phyloP scores from a whole-genome alignment of 306 rosid genomes.

The Lathyrus oleraceus region DNA sequence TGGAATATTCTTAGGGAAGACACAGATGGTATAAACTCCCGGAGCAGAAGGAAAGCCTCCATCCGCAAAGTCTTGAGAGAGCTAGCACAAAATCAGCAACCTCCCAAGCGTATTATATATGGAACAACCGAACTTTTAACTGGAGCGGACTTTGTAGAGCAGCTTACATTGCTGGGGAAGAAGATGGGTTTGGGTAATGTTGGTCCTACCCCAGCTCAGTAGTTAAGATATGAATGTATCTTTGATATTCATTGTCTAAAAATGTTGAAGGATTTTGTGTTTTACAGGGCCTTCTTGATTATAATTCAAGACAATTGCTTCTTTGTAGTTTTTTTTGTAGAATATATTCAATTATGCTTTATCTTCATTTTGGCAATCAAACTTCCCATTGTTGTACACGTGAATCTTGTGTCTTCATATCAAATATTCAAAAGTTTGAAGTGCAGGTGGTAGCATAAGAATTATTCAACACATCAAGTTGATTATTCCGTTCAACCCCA shows the following conservation, averaged over 20 bases:
- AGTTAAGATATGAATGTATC: slow-evolving; percentile 34
- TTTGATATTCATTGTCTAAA: slow-evolving; percentile 32
- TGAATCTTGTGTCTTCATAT: too few species aligned
- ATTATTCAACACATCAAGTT: too few species aligned
- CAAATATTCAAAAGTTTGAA: too few species aligned
- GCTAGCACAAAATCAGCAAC: slow-evolving; percentile 76
- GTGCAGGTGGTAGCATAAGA: too few species aligned
- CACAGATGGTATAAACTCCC: too few species aligned
- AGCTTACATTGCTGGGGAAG: slow-evolving; percentile 78
- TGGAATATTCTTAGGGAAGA: too few species aligned
- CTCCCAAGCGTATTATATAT: slow-evolving; percentile 77
- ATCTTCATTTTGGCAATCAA: too few species aligned
- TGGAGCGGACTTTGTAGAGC: slow-evolving; percentile 88
- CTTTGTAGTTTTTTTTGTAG: slow-evolving; percentile 32
- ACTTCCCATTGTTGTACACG: too few species aligned
- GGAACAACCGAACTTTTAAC: slow-evolving; percentile 94
- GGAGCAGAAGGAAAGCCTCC: too few species aligned
- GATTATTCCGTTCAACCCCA: too few species aligned
- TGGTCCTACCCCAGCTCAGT: slow-evolving; percentile 53
- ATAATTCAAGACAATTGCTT: slow-evolving; percentile 32
- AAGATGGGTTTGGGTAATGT: slow-evolving; percentile 87
- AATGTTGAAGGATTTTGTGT: slow-evolving; percentile 35
- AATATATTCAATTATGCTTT: slow-evolving; percentile 34
- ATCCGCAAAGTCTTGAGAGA: too few species aligned
- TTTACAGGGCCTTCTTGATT: too few species aligned